A percentile compares a stretch with the other conserved stretches of the same genome.
Evolutionary conservation across 2,329 filamentous ascomycete species (phyloP).

Genomic region (Aureobasidium sp.): DNA sequence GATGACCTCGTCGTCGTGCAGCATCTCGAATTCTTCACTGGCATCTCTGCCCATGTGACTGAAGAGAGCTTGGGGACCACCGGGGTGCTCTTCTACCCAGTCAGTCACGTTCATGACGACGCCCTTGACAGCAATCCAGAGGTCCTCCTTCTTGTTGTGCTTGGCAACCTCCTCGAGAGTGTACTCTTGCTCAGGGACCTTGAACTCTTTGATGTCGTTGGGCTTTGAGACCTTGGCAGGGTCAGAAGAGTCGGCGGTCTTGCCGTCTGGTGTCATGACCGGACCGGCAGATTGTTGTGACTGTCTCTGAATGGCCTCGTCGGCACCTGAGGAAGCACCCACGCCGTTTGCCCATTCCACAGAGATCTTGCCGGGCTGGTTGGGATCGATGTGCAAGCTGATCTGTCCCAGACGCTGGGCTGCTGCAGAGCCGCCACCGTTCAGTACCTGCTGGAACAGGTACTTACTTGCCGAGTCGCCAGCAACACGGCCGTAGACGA

Average conservation of each 20-base stretch:
- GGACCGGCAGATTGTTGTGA: slow-evolving; percentile 46
- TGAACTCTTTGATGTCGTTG: slow-evolving; percentile 64
- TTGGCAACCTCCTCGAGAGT: slow-evolving; percentile 91
- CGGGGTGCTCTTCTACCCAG: slow-evolving; percentile 98
- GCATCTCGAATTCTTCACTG: slow-evolving; percentile 91
- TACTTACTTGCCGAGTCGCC: slow-evolving; percentile 93
- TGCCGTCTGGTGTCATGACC: slow-evolving; percentile 33
- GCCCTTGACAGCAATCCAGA: slow-evolving; percentile 99
- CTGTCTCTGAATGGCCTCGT: slow-evolving; percentile 33
- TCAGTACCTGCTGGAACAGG: slow-evolving; percentile 86
- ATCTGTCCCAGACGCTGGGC: slow-evolving; percentile 88
- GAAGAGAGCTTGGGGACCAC: slow-evolving; percentile 91
- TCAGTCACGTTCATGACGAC: slow-evolving; percentile 89
- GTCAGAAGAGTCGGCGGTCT: slow-evolving; percentile 43
- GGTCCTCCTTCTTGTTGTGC: slow-evolving; percentile 96
- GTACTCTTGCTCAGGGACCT: slow-evolving; percentile 86
- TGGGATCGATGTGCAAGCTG: slow-evolving; percentile 93
- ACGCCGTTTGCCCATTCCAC: slow-evolving; percentile 71
- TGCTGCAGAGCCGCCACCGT: slow-evolving; percentile 53
- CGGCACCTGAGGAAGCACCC: slow-evolving; percentile 26
- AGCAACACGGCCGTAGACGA: slow-evolving; percentile 96
- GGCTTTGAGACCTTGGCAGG: slow-evolving; percentile 53
- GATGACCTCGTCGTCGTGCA: slow-evolving; percentile 98
- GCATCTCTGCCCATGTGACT: slow-evolving; percentile 98
- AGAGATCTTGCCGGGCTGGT: slow-evolving; percentile 80